These are phyloP conservation scores for Chlorella variabilis DNA, from an alignment of 163 green algal species.

Conservation along the genomic window DNA sequence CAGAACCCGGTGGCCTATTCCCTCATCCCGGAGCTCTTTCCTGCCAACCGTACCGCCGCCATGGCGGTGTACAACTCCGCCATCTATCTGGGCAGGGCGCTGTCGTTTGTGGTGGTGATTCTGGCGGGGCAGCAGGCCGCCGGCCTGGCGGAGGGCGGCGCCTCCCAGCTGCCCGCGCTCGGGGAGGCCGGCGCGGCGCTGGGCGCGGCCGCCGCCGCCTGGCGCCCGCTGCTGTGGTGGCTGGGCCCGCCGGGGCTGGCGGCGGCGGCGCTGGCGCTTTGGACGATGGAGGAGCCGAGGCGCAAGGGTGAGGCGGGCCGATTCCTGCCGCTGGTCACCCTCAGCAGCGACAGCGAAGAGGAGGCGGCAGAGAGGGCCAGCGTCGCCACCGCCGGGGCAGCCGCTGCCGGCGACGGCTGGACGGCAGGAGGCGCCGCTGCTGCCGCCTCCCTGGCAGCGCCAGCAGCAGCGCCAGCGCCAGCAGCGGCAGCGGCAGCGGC, in stretches of 20 bases:
- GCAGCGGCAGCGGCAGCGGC: too few species aligned
- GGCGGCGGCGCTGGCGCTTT: slow-evolving; percentile 66
- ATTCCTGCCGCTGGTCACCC: slow-evolving; percentile 13
- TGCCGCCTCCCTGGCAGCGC: background rate
- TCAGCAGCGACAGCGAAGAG: slow-evolving; percentile 4
- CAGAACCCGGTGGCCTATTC: slow-evolving; percentile 91
- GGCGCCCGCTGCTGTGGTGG: slow-evolving; percentile 81
- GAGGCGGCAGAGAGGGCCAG: background rate
- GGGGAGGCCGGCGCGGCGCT: too few species aligned
- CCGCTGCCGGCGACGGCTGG: too few species aligned
- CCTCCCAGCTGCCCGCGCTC: too few species aligned
- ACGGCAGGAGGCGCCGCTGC: too few species aligned
- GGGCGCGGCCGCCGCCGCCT: slow-evolving; percentile 60
- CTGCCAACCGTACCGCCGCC: slow-evolving; percentile 78
- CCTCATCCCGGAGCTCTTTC: slow-evolving; percentile 92
- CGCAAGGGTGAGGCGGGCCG: background rate
- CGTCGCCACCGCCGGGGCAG: too few species aligned
- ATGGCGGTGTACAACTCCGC: slow-evolving; percentile 91
- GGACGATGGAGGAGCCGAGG: slow-evolving; percentile 77
- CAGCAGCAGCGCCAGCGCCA: too few species aligned
- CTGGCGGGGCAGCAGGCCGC: slow-evolving; percentile 68
- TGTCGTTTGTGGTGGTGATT: slow-evolving; percentile 83
- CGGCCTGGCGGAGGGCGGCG: too few species aligned
- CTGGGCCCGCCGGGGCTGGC: slow-evolving; percentile 75
- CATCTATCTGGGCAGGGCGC: slow-evolving; percentile 87